A percentile compares a stretch with the other conserved stretches of the same genome.
These are phyloP conservation scores for Linaria vulgaris DNA, from an alignment of 257 asterid genomes.

Conservation along the genomic window DNA sequence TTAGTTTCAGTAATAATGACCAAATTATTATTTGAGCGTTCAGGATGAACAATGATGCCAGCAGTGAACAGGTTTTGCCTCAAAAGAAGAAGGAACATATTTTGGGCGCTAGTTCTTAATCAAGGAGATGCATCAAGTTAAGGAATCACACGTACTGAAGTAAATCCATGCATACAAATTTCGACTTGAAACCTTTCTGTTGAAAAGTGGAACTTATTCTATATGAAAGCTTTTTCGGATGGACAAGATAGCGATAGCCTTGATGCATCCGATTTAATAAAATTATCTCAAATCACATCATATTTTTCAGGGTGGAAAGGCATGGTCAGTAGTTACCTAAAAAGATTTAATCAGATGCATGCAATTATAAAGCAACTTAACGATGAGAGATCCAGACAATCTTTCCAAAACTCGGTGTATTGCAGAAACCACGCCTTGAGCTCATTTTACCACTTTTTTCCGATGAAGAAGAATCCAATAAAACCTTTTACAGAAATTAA, in stretches of 20 bases:
- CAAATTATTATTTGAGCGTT: neutral
- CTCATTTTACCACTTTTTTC: neutral
- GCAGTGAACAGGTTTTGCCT: neutral
- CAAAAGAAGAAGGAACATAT: neutral
- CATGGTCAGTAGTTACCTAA: no score
- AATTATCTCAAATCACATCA: no score
- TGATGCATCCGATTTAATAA: no score
- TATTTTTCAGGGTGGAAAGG: no score
- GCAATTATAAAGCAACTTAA: neutral
- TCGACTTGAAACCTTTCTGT: no score
- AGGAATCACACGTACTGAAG: neutral
- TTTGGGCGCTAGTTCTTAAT: neutral
- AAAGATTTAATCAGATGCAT: neutral
- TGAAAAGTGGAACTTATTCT: neutral
- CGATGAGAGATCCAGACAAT: neutral
- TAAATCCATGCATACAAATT: no score
- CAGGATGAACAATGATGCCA: neutral
- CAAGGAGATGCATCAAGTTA: no score
- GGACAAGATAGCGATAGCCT: no score
- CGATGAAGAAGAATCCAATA: neutral
- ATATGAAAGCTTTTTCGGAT: slow-evolving; percentile 2
- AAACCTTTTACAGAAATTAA: neutral
- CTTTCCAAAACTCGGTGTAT: no score
- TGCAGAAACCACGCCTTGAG: neutral
- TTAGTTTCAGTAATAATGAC: no score